Conservation (phyloP, 108 stramenopile species). For the Conticribra guillardii region DNA sequence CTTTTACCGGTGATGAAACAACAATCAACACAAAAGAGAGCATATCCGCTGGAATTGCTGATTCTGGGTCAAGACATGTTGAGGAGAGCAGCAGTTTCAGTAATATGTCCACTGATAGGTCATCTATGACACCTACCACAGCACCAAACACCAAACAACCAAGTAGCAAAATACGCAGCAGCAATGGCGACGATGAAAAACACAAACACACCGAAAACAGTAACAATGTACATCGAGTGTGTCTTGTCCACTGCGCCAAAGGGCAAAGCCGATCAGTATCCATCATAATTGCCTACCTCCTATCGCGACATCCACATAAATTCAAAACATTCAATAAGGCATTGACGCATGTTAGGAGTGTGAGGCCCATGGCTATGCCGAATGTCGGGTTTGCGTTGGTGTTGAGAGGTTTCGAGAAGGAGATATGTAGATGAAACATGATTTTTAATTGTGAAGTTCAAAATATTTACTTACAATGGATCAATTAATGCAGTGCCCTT, state of each 20-base stretch:
- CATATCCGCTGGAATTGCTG: no score
- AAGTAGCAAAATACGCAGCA: not conserved
- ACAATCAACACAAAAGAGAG: no score
- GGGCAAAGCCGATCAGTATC: constrained; percentile 47
- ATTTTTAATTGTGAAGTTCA: no score
- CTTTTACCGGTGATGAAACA: no score
- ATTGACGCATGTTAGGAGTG: constrained; percentile 27
- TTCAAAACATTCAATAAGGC: constrained; percentile 35
- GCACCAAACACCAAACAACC: no score
- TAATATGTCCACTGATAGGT: no score
- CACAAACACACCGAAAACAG: not conserved
- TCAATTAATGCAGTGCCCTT: no score
- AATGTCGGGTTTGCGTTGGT: constrained; percentile 40
- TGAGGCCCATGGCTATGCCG: constrained; percentile 27
- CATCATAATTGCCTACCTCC: constrained; percentile 38
- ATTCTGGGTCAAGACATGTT: no score
- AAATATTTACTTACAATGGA: no score
- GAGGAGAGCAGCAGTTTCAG: no score
- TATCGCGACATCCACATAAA: constrained; percentile 26
- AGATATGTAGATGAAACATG: no score
- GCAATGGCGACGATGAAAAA: constrained; percentile 2
- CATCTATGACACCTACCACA: no score
- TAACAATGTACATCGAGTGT: constrained; percentile 23
- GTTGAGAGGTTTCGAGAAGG: constrained; percentile 18
- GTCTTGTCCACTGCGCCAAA: constrained; percentile 47